Evolutionary conservation across 106 monocot genomes (phyloP), one percentile per base, ranked within the genome.

Genomic region (Apostasia ramifera): DNA sequence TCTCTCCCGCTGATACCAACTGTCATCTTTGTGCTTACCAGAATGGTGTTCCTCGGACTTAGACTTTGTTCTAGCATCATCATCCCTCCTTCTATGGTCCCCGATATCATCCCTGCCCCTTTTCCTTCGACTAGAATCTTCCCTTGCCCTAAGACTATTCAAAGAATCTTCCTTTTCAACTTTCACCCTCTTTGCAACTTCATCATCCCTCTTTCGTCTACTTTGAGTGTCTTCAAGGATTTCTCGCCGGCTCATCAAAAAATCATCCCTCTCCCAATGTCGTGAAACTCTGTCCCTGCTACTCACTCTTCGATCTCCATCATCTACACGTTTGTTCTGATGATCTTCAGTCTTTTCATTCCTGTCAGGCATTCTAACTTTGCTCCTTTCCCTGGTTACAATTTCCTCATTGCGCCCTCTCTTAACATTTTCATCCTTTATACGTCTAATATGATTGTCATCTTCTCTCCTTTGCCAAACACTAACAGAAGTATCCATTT

Each of bases 121-220:
- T 76, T 77, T 84, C 40, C 77, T 80, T 66, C 65, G 70, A 52
- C 59, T 77, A 15, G 71, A 45, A 70, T 81, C 84, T 69, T 86
- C 81, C 66, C 76, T 80, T 46, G 15, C 76, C 73, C 81, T 84
- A 12, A 81, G 49, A 62, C 77, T 80, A 78, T 80, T 71, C 60
- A 71, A 69, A 46, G 74, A 68, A 58, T 88, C 73, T 57, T 91
- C 85, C 73, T 76, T 91, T 1, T 84, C 73, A 46, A 40, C 40
- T 71, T 76, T 83, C 26, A 74, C 88, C 78, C 85, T 88, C 71
- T 80, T 83, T 8, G 64, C 58, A 59, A 70, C 61, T 59, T 95
- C 94, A 53, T 79, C 88, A 73, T 95, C 88, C 68, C 79, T 85
- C 64, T 76, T 86, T 68, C 83, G 85, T 66, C 76, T 91, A 40